Evolutionary conservation across 164 flowering plant genomes (phyloP).

Genomic region (Piper longum): DNA sequence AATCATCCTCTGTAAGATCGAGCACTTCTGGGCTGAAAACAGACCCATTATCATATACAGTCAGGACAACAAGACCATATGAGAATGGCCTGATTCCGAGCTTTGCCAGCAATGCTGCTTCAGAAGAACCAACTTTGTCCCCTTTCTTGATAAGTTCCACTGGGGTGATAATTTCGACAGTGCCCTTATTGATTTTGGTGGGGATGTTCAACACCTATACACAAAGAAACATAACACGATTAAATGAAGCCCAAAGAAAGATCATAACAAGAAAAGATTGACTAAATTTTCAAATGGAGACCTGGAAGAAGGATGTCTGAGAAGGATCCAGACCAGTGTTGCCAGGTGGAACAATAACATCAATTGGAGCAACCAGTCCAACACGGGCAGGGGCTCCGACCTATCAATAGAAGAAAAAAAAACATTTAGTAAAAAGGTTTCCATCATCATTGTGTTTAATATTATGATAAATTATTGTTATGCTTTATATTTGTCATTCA

Average conservation of each 20-base stretch:
- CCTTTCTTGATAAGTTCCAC: slow-evolving; percentile 20
- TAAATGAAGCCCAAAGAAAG: background rate
- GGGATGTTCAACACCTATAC: slow-evolving; percentile 33
- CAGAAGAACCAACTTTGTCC: slow-evolving; percentile 33
- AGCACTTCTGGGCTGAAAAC: slow-evolving; percentile 26
- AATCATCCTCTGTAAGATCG: slow-evolving; percentile 18
- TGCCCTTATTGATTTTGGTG: slow-evolving; percentile 40
- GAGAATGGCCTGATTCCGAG: slow-evolving; percentile 35
- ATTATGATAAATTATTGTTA: no score
- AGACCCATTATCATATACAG: slow-evolving; percentile 23
- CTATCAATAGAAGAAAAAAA: slow-evolving; percentile 3
- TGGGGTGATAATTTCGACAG: slow-evolving; percentile 20
- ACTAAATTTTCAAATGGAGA: background rate
- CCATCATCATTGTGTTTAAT: no score
- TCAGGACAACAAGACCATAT: slow-evolving; percentile 23
- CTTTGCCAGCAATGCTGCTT: slow-evolving; percentile 31
- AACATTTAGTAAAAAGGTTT: no score
- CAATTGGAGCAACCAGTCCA: slow-evolving; percentile 35
- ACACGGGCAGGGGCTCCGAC: slow-evolving; percentile 46
- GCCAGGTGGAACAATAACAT: slow-evolving; percentile 34
- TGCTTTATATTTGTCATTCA: no score
- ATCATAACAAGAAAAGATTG: background rate
- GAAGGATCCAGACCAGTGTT: slow-evolving; percentile 30
- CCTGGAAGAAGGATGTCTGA: slow-evolving; percentile 27
- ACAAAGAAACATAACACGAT: background rate